Base-by-base conservation (phyloP, 176 grass and related monocot species). In the Paspalum vaginatum region DNA sequence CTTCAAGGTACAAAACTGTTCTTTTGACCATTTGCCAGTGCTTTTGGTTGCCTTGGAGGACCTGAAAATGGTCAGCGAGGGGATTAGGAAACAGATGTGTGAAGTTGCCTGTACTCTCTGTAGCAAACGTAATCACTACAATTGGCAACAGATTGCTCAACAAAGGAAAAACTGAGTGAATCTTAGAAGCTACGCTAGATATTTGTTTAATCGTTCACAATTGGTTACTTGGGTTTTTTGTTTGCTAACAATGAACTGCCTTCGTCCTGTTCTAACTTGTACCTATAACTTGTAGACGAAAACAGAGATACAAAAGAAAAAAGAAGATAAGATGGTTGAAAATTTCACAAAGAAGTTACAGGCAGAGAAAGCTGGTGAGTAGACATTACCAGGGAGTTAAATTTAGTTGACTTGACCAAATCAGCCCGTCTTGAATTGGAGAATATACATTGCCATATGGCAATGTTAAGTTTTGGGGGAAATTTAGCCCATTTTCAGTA, bases 321-420 rank as follows among this genome's bases (percentile, higher is more conserved):
- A 38, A 51, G 83, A 77, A 78, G 72, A 85, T 38, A 32, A 56
- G 74, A 89, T 89, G 87, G 25, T 27, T 2, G 49, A 65, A 17
- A 81, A 11, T 43, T 80, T 89, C 2, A 59, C n/a, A 38, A 77
- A 66, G 58, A 89, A 85, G 66, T 67, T 82, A 77, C 65, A 85
- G 42, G 83, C 77, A 60, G 78, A 81, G 59, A 89, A 77, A 43
- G 87, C 87, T 52, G 78, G 87, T 82, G 16, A 85, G 78, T 56
- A 43, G 11, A 61, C 41, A 46, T 70, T 83, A 39, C 7, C 20
- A 18, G 20, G 13, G 32, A 18, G 61, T 46, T 41, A 41, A 20
- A 20, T 57, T 45, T 9, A 47, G 24, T 27, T 49, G 1, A 37
- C 26, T 63, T 77, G 54, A 61, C 25, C 26, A 49, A 24, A 10